Evolutionary conservation across 2,329 filamentous ascomycete species (phyloP), one percentile per base, ranked within the genome.

Genomic region (Aspergillus vadensis): DNA sequence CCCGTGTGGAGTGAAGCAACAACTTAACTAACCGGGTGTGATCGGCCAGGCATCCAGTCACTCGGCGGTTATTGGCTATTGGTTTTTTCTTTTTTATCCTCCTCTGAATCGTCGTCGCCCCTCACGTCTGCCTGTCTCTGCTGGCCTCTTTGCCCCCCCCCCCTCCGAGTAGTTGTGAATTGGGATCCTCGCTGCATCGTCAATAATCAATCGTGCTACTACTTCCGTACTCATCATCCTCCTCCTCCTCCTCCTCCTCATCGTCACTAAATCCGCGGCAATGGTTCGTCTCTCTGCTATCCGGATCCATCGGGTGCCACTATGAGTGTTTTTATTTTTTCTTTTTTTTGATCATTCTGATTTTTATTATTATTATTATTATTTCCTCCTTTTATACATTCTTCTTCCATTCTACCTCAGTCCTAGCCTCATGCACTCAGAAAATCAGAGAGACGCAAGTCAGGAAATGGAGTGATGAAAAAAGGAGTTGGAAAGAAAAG

Each of bases 1-100:
- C 51, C 53, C 32, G 52, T 61, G 57, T 58, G 57, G 52, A 56
- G 55, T 49, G 54, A 38, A 30, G 30, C 53, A 41, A 55, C 44
- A 14, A 14, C 32, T 12, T 10, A 1, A 32, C 4, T 5, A 32
- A 15, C 48, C 43, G 47, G 57, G 25, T 44, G 41, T 44, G 41
- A 44, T 44, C 19, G 41, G 41, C 41, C 41, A 44, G 41, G 14
- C 19, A 44, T 44, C 19, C 41, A 44, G 41, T 44, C 41, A 44
- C 19, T 44, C 19, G 17, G 9, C 41, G 41, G 41, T 44, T 21
- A 44, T 44, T 44, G 41, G 25, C 9, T 55, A 51, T 30, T 30
- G 55, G 30, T 39, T 30, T 39, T 36, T 58, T 27, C 32, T 51
- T 50, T 25, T 55, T 47, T 32, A 41, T 8, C 32, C 19, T 17